Evolutionary conservation across 768 basidiomycete genomes (phyloP), one percentile per base, ranked within the genome.

Genomic region (Rhodotorula paludigena): DNA sequence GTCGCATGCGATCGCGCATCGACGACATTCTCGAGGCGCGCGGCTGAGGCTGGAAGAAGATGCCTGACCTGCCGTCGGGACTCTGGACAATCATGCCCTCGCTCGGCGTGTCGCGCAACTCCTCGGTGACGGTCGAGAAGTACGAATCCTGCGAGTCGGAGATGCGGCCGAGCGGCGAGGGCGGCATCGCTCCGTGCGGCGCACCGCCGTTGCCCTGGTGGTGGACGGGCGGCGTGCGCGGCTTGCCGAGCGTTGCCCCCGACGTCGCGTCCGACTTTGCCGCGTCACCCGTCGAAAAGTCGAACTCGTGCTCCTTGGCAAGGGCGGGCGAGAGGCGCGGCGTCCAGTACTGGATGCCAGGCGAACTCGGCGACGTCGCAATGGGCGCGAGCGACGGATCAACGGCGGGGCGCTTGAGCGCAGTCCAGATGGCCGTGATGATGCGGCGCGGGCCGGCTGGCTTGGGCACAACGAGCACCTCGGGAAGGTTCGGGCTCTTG

Each of bases 391-490:
- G 96, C 77, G 87, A 89, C 0, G 93, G 89, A 76, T 99, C 94
- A 38, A 99, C 85, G 18, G 85, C 76, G 0, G 96, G 93, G 71
- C 87, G 89, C 15, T 85, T 88, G 56, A 90, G 83, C 3, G 92
- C 92, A 8, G 90, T 97, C 77, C 94, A 89, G 25, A 99, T 81
- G 33, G 92, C 89, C 30, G 92, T 93, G 72, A 99, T 81, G 73
- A 97, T 87, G 15, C 94, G 86, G 45, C 94, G 85, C 12, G 96
- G 96, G 9, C 96, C 94, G 25, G 89, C 93, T 16, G 94, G 94
- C 79, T 98, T 99, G 30, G 93, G 94, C 45, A 98, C 87, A 72
- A 99, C 90, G 84, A 98, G 89, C 36, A 99, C 85, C 74, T 99
- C 96, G 1, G 96, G 87, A 18, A 88, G 77, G 23, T 64, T 54